Evolutionary conservation across 2,329 filamentous ascomycete species (phyloP).

Genomic region (Tetracladium maxilliforme): DNA sequence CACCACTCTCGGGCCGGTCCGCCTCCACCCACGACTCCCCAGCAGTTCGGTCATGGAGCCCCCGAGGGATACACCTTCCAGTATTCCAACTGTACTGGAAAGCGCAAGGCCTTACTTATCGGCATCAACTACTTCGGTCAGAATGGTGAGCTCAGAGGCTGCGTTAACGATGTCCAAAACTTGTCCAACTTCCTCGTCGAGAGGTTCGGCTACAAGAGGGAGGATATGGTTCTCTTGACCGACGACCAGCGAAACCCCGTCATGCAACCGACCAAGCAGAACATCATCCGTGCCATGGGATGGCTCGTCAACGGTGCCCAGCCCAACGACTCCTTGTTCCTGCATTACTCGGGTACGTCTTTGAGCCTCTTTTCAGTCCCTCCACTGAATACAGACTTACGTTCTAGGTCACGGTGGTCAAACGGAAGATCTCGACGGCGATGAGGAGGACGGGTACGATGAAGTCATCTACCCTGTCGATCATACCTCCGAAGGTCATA

Average conservation of each 20-base stretch:
- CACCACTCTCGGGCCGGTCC: slow-evolving; percentile 21
- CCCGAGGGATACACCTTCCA: slow-evolving; percentile 72
- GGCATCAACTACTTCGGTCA: slow-evolving; percentile 97
- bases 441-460: slow-evolving; percentile 70
- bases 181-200: slow-evolving; percentile 85
- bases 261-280: slow-evolving; percentile 92
- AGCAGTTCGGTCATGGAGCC: slow-evolving; percentile 68
- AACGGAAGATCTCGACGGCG: slow-evolving; percentile 63
- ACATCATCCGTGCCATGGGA: slow-evolving; percentile 91
- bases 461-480: slow-evolving; percentile 78
- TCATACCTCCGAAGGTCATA: slow-evolving; percentile 62
- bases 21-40: slow-evolving; percentile 50
- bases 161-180: slow-evolving; percentile 95
- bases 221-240: slow-evolving; percentile 94
- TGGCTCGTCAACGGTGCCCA: slow-evolving; percentile 91
- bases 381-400: not conserved
- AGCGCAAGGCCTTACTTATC: slow-evolving; percentile 77
- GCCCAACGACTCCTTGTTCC: slow-evolving; percentile 90
- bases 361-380: slow-evolving; percentile 1
- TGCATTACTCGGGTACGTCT: slow-evolving; percentile 78
- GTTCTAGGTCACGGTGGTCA: slow-evolving; percentile 60
- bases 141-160: slow-evolving; percentile 77
- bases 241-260: slow-evolving; percentile 96
- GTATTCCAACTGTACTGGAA: slow-evolving; percentile 82
- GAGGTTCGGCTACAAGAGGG: slow-evolving; percentile 81